phyloP scores from a whole-genome alignment of 768 basidiomycete genomes.

The Paxillus involutus region DNA sequence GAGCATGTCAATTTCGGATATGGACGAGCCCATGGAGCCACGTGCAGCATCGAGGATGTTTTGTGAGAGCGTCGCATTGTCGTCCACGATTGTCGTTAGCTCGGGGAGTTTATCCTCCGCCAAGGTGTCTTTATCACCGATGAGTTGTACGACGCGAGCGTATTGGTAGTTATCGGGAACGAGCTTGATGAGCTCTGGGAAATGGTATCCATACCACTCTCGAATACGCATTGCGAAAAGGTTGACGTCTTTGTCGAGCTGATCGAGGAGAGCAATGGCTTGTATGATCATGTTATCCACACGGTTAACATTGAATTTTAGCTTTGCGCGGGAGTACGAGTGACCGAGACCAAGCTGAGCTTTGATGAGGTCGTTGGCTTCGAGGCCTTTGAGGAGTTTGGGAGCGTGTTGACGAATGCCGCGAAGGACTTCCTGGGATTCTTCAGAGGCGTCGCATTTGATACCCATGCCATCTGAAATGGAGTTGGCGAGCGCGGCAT shows the following conservation, averaged over 20 bases:
- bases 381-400: slow-evolving; percentile 86
- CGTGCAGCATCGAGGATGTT: slow-evolving; percentile 94
- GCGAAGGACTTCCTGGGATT: slow-evolving; percentile 82
- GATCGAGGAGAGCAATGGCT: slow-evolving; percentile 96
- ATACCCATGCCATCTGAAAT: slow-evolving; percentile 75
- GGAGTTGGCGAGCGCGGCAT: slow-evolving; percentile 68
- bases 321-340: slow-evolving; percentile 95
- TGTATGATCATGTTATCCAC: slow-evolving; percentile 99
- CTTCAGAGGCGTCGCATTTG: slow-evolving; percentile 79
- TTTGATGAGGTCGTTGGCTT: slow-evolving; percentile 83
- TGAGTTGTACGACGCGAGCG: slow-evolving; percentile 79
- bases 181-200: slow-evolving; percentile 92
- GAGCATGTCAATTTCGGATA: slow-evolving; percentile 91
- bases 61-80: slow-evolving; percentile 82
- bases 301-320: slow-evolving; percentile 96
- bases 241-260: slow-evolving; percentile 99
- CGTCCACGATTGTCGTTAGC: slow-evolving; percentile 76
- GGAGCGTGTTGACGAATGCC: slow-evolving; percentile 90
- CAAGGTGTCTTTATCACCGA: slow-evolving; percentile 85
- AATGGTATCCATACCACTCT: slow-evolving; percentile 99
- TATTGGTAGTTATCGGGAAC: slow-evolving; percentile 95
- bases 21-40: slow-evolving; percentile 90
- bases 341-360: slow-evolving; percentile 97
- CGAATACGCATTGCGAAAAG: slow-evolving; percentile 97
- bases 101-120: slow-evolving; percentile 78